These are phyloP conservation scores for Pyrenophora tritici-repentis DNA, from an alignment of 2,329 filamentous ascomycete species.

Conservation along the genomic window DNA sequence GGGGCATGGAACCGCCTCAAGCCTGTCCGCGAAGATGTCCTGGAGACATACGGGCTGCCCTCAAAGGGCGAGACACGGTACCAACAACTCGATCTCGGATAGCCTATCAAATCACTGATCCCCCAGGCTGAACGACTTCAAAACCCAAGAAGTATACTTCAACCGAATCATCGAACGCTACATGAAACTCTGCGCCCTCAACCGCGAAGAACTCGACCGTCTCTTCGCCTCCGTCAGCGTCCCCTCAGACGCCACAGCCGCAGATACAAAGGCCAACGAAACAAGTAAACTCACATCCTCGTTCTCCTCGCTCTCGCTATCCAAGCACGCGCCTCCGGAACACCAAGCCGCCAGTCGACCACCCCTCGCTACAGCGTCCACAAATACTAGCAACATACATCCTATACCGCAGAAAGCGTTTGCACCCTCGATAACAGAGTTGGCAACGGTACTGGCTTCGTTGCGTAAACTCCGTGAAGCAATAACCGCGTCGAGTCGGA, in stretches of 20 bases:
- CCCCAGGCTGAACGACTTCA: constrained; percentile 61
- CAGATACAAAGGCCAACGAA: constrained; percentile 6
- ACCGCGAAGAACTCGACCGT: constrained; percentile 72
- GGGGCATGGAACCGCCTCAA: constrained; percentile 60
- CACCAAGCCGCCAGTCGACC: constrained; percentile 1
- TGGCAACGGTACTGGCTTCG: constrained; percentile 77
- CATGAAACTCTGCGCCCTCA: constrained; percentile 82
- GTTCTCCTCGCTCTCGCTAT: constrained; percentile 23
- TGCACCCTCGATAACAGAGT: constrained; percentile 55
- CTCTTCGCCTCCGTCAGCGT: constrained; percentile 70
- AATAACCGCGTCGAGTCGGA: constrained; percentile 76
- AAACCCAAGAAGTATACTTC: constrained; percentile 84
- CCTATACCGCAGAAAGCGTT: constrained; percentile 32
- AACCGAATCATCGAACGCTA: constrained; percentile 86
- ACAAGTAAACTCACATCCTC: constrained; percentile 17
- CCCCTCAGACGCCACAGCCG: neutral
- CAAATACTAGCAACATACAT: constrained; percentile 15
- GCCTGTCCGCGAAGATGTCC: constrained; percentile 72
- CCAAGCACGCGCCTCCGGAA: constrained; percentile 23
- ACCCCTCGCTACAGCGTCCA: constrained; percentile 1
- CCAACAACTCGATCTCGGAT: neutral
- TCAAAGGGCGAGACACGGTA: constrained; percentile 91
- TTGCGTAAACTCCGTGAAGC: constrained; percentile 92
- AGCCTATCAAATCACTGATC: neutral
- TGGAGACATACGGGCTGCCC: constrained; percentile 81